Conservation (phyloP, 805 yeast genomes). For the Tetrapisispora taiwanensis region DNA sequence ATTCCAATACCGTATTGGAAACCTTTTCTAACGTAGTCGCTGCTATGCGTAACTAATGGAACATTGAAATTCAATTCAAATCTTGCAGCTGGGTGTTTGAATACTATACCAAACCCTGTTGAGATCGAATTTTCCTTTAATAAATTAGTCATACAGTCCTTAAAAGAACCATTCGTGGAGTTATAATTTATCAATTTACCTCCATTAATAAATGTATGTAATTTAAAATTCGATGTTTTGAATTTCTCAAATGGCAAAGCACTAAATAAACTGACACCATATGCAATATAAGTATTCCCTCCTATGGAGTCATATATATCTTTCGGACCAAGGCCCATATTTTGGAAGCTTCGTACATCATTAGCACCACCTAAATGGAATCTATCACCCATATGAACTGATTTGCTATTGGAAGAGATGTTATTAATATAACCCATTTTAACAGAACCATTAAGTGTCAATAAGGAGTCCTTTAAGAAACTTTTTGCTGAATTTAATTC, state of each 20-base stretch:
- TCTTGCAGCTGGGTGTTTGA: conserved; percentile 54
- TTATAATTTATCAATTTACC: conserved; percentile 45
- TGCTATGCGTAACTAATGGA: conserved; percentile 44
- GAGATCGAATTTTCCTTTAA: conserved; percentile 38
- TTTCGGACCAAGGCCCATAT: conserved; percentile 58
- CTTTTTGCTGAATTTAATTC: conserved; percentile 24
- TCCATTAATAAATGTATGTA: conserved; percentile 55
- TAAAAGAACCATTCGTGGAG: conserved; percentile 12
- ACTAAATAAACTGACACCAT: conserved; percentile 49
- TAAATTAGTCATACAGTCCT: conserved; percentile 23
- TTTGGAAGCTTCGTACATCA: conserved; percentile 59
- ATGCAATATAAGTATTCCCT: conserved; percentile 50
- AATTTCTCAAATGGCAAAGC: conserved; percentile 44
- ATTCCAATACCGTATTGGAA: conserved; percentile 58
- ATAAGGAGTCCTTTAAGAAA: conserved; percentile 18
- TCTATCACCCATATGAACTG: conserved; percentile 58
- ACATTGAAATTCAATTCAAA: conserved; percentile 56
- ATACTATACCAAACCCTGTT: conserved; percentile 50
- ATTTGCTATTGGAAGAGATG: conserved; percentile 28
- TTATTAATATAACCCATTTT: conserved; percentile 49
- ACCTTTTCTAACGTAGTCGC: conserved; percentile 50
- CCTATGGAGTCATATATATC: conserved; percentile 50
- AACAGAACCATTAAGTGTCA: conserved; percentile 39
- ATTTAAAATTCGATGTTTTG: conserved; percentile 40
- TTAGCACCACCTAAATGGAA: conserved; percentile 77